Conservation (phyloP, 2,329 filamentous ascomycete species). For the Lachnellula hyalina region DNA sequence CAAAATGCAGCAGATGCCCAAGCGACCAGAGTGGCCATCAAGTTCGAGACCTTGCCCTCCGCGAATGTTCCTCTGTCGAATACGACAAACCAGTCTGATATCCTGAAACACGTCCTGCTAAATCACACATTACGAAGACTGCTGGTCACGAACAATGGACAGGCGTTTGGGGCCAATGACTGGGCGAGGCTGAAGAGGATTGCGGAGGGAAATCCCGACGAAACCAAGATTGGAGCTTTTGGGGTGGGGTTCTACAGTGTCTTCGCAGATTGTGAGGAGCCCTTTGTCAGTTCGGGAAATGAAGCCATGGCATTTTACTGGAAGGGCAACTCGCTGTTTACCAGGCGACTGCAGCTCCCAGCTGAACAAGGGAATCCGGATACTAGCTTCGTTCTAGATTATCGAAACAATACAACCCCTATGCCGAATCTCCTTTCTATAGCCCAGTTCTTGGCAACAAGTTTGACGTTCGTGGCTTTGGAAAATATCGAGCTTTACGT, state of each 20-base stretch:
- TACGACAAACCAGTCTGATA: slow-evolving; percentile 60
- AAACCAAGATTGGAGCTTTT: slow-evolving; percentile 98
- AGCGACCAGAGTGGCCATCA: slow-evolving; percentile 82
- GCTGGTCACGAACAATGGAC: slow-evolving; percentile 89
- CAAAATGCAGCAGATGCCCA: slow-evolving; percentile 98
- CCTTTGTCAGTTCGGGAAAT: slow-evolving; percentile 87
- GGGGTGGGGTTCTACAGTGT: slow-evolving; percentile 98
- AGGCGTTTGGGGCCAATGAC: slow-evolving; percentile 82
- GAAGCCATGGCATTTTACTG: slow-evolving; percentile 99
- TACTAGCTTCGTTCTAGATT: slow-evolving; percentile 93
- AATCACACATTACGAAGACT: slow-evolving; percentile 83
- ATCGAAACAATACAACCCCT: slow-evolving; percentile 81
- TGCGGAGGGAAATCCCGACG: slow-evolving; percentile 97
- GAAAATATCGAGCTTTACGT: slow-evolving; percentile 85
- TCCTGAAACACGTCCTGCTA: slow-evolving; percentile 75
- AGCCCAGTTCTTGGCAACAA: slow-evolving; percentile 88
- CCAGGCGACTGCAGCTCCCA: slow-evolving; percentile 72
- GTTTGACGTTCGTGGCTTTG: slow-evolving; percentile 89
- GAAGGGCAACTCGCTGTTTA: slow-evolving; percentile 98
- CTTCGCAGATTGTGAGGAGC: slow-evolving; percentile 96
- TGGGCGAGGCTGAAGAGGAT: slow-evolving; percentile 94
- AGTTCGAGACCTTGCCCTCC: slow-evolving; percentile 87
- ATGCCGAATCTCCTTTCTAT: slow-evolving; percentile 81
- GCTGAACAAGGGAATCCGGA: slow-evolving; percentile 60
- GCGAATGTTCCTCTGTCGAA: slow-evolving; percentile 62